Evolutionary conservation across 2,329 filamentous ascomycete species (phyloP), one percentile per base, ranked within the genome.

Genomic region (Elsinoe australis): DNA sequence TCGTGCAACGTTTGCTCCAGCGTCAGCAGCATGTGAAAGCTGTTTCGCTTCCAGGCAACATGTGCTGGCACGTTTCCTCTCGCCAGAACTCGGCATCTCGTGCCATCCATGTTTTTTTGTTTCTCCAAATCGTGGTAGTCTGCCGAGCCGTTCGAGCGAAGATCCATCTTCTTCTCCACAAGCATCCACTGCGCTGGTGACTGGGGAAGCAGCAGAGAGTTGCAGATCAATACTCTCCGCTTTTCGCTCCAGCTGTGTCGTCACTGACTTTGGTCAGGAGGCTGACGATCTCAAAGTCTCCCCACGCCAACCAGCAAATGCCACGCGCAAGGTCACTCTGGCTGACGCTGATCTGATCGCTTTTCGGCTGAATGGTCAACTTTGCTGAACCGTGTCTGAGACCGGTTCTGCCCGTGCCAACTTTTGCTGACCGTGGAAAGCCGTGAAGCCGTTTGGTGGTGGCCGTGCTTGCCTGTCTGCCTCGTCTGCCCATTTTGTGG

Each of bases 161-260:
- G 39, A 44, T 44, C 39, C 36, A 41, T 24, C 18, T 18, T 21
- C 21, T 31, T 44, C 39, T 31, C 39, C 39, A 44, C 39, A 26
- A 31, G 12, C 10, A 29, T 44, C 24, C 26, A 44, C 15, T 15
- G 8, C 32, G 32, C 32, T 35, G 32, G 32, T 18, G 32, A n/a
- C 17, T 18, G 35, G 19, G 9, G 18, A 24, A 38, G 35, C n/a
- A 21, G 35, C 17, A 38, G 14, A 10, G 21, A 22, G 35, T 21
- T 39, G 35, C 35, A 26, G 35, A 39, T 39, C 35, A 24, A 24
- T 24, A 14, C 35, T 39, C 19, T n/a, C 35, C 35, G 35, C 35
- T 24, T 26, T 39, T 19, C 28, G 2, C 35, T n/a, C 17, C 28
- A 22, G 9, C n/a, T n/a, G 28, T 39, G 18, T 39, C 35, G 35